Evolutionary conservation across 2,329 filamentous ascomycete genomes (phyloP).

Genomic region (Huntiella savannae): DNA sequence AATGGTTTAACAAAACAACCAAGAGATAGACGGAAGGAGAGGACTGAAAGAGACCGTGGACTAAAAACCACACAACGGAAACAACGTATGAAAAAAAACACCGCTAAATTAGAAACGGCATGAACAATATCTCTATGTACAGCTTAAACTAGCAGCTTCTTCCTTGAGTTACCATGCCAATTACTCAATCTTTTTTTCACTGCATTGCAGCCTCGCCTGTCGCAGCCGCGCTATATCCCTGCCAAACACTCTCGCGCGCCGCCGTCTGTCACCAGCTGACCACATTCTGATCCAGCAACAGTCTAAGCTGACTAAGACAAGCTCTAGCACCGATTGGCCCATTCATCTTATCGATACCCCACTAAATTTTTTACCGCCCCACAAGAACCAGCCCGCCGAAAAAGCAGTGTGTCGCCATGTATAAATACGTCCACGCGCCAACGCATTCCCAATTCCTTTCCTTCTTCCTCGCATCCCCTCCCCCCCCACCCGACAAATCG

Average conservation of each 20-base stretch:
- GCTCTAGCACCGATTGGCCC: background rate
- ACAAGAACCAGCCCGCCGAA: background rate
- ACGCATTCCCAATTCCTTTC: constrained; percentile 11
- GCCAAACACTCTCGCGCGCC: background rate
- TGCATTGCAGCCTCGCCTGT: background rate
- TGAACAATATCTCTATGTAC: too few relatives aligned
- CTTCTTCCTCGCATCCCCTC: constrained; percentile 21
- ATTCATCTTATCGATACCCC: constrained; percentile 2
- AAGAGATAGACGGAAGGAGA: too few relatives aligned
- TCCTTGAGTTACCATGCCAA: too few relatives aligned
- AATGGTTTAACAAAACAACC: too few relatives aligned
- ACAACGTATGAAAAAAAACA: too few relatives aligned
- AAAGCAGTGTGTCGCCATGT: background rate
- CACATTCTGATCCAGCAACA: too few relatives aligned
- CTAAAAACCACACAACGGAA: too few relatives aligned
- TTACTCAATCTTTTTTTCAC: background rate
- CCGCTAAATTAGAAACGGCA: too few relatives aligned
- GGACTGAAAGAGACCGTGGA: too few relatives aligned
- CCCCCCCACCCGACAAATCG: constrained; percentile 99
- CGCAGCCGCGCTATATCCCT: background rate
- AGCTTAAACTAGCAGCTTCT: too few relatives aligned
- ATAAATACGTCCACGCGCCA: background rate
- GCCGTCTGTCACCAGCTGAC: background rate
- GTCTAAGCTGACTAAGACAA: too few relatives aligned
- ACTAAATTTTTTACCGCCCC: constrained; percentile 9